These are phyloP conservation scores for Chondrus crispus DNA, from an alignment of 23 red algal species.

Conservation along the genomic window DNA sequence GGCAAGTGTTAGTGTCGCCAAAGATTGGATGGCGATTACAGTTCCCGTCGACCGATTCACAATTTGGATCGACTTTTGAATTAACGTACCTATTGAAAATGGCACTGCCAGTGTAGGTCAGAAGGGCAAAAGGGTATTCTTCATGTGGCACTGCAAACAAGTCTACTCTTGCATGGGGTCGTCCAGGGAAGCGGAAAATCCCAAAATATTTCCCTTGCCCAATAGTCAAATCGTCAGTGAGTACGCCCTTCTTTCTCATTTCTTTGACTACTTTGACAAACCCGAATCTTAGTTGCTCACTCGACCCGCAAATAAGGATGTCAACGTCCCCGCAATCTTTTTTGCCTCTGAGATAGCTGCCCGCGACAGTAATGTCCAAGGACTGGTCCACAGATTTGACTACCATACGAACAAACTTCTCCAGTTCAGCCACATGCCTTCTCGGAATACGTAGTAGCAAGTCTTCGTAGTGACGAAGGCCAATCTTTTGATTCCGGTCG, in stretches of 20 bases:
- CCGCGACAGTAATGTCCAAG: slow-evolving; percentile 21
- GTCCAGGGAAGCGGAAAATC: slow-evolving; percentile 48
- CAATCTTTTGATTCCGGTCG: slow-evolving; percentile 48
- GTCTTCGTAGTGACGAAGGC: slow-evolving; percentile 52
- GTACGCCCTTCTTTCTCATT: slow-evolving; percentile 41
- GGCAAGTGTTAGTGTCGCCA: too few relatives aligned
- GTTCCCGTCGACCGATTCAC: too few relatives aligned
- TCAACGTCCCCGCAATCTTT: slow-evolving; percentile 54
- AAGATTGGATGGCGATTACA: too few relatives aligned
- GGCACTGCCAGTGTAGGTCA: slow-evolving; percentile 65
- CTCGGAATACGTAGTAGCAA: slow-evolving; percentile 49
- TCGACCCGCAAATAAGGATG: slow-evolving; percentile 23
- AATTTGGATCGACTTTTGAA: background rate
- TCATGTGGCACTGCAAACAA: slow-evolving; percentile 62
- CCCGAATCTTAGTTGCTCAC: background rate
- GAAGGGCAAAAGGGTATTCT: slow-evolving; percentile 53
- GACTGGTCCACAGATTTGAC: slow-evolving; percentile 26
- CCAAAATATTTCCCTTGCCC: slow-evolving; percentile 57
- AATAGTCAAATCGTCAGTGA: slow-evolving; percentile 52
- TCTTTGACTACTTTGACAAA: slow-evolving; percentile 30
- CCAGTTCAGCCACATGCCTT: slow-evolving; percentile 33
- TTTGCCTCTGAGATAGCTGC: slow-evolving; percentile 65
- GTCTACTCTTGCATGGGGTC: slow-evolving; percentile 42
- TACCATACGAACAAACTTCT: slow-evolving; percentile 21
- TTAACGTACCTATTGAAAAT: slow-evolving; percentile 61